A percentile compares a stretch with the other conserved stretches of the same genome.
Conservation (phyloP, 2,329 filamentous ascomycete genomes). For the Arthroderma uncinatum region DNA sequence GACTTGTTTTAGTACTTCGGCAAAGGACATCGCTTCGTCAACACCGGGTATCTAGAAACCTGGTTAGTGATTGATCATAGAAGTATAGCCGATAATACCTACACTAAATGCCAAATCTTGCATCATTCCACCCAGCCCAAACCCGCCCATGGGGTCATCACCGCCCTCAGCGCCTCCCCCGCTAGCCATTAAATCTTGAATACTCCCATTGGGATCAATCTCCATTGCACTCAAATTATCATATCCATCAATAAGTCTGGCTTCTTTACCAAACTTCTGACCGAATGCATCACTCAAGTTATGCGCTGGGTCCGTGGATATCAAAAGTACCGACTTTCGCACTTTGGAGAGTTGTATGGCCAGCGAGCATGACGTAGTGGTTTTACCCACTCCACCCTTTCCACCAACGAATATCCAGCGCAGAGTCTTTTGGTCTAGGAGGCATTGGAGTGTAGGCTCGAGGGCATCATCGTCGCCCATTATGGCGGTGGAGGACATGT, state of each 20-base stretch:
- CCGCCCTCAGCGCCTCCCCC: constrained; percentile 56
- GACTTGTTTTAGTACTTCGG: constrained; percentile 97
- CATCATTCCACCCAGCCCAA: constrained; percentile 87
- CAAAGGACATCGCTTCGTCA: constrained; percentile 98
- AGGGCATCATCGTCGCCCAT: constrained; percentile 66
- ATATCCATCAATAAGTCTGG: constrained; percentile 81
- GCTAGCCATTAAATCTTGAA: constrained; percentile 82
- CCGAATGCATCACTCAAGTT: constrained; percentile 96
- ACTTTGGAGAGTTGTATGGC: constrained; percentile 94
- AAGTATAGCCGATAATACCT: constrained; percentile 25
- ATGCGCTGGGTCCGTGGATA: constrained; percentile 96
- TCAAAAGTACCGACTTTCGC: constrained; percentile 89
- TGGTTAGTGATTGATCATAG: constrained; percentile 8
- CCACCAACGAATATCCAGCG: constrained; percentile 99
- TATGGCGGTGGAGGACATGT: constrained; percentile 34
- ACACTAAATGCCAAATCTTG: constrained; percentile 95
- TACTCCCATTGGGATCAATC: constrained; percentile 95
- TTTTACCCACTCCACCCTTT: constrained; percentile 97
- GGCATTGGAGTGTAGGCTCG: constrained; percentile 85
- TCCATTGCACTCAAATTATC: constrained; percentile 96
- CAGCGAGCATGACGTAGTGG: constrained; percentile 96
- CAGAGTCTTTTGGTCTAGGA: constrained; percentile 87
- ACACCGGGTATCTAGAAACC: constrained; percentile 79
- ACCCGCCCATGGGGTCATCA: constrained; percentile 55
- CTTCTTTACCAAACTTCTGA: constrained; percentile 99